Evolutionary conservation across 2,329 filamentous ascomycete genomes (phyloP).

Genomic region (Aspergillus sp.): DNA sequence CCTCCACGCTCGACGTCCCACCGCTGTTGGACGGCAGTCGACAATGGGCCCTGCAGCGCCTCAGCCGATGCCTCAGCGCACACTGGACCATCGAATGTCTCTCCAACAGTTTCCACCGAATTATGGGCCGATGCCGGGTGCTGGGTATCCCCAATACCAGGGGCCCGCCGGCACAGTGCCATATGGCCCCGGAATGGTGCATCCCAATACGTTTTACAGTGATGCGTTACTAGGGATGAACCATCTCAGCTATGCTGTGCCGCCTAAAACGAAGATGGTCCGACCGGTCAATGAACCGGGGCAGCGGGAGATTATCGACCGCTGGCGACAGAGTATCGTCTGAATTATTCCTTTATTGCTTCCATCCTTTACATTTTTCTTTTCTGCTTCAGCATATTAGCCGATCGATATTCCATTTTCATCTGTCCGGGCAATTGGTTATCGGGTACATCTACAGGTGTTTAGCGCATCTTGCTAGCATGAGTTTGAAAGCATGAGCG

Average conservation of each 20-base stretch:
- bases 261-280: slow-evolving; percentile 29
- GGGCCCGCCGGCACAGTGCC: slow-evolving; percentile 24
- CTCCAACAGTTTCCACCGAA: slow-evolving; percentile 32
- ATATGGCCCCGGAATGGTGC: slow-evolving; percentile 28
- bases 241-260: slow-evolving; percentile 30
- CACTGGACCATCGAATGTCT: slow-evolving; percentile 31
- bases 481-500: slow-evolving; percentile 5
- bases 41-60: slow-evolving; percentile 26
- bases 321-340: slow-evolving; percentile 55
- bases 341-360: slow-evolving; percentile 11
- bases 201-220: slow-evolving; percentile 32
- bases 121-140: slow-evolving; percentile 20
- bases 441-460: background rate
- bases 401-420: background rate
- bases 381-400: background rate
- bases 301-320: slow-evolving; percentile 61
- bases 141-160: slow-evolving; percentile 19
- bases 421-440: background rate
- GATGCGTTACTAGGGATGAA: slow-evolving; percentile 31
- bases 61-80: slow-evolving; percentile 20
- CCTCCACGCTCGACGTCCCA: slow-evolving; percentile 56
- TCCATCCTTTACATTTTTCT: background rate
- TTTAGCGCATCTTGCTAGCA: background rate
- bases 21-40: slow-evolving; percentile 33
- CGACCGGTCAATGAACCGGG: slow-evolving; percentile 48